A percentile compares a stretch with the other conserved stretches of the same genome.
These are phyloP conservation scores for Linum tenue DNA, from an alignment of 345 rosid genomes.

Conservation along the genomic window DNA sequence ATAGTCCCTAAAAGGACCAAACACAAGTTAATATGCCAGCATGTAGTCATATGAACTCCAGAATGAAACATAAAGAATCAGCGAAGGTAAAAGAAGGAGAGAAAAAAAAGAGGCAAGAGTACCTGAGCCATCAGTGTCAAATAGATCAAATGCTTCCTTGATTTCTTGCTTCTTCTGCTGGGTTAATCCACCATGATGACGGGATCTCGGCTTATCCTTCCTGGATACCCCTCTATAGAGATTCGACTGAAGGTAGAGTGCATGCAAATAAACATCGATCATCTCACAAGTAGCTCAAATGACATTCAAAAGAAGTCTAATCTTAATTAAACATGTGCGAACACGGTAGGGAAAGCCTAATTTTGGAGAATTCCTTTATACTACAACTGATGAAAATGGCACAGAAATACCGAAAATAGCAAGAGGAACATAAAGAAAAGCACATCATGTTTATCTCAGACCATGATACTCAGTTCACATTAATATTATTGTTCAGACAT, in stretches of 20 bases:
- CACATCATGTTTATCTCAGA: too few species aligned
- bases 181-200: constrained; percentile 63
- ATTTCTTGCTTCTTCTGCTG: constrained; percentile 81
- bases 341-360: too few species aligned
- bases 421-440: too few species aligned
- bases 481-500: too few species aligned
- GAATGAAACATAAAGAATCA: background rate
- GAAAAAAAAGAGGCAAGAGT: background rate
- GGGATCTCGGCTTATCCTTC: constrained; percentile 59
- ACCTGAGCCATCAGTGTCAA: constrained; percentile 96
- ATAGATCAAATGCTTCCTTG: constrained; percentile 85
- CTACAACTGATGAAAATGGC: background rate
- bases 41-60: background rate
- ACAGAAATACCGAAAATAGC: too few species aligned
- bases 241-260: constrained; percentile 29
- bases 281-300: too few species aligned
- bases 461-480: too few species aligned
- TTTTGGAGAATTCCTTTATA: too few species aligned
- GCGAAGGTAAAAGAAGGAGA: background rate
- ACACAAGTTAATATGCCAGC: constrained; percentile 5
- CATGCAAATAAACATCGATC: too few species aligned
- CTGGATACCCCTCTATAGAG: constrained; percentile 44
- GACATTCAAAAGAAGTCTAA: background rate
- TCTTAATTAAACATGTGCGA: too few species aligned
- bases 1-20: constrained; percentile 54